phyloP scores from a whole-genome alignment of 1,284 basidiomycete species.

The Coniferiporia weirii region DNA sequence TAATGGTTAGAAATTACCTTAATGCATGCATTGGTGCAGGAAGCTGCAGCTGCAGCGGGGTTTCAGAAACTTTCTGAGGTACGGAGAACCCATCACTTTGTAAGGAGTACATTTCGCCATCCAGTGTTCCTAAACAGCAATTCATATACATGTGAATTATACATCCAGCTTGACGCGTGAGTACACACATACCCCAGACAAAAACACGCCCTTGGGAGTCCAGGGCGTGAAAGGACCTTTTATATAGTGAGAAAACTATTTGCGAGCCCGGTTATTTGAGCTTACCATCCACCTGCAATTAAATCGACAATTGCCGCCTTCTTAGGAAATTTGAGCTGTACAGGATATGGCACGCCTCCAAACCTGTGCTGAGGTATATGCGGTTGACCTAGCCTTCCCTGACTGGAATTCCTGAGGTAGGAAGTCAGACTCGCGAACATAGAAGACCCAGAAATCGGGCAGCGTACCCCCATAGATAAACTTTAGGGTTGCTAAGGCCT shows the following conservation, averaged over 20 bases:
- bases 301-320: constrained; percentile 62
- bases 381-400: constrained; percentile 55
- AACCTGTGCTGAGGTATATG: constrained; percentile 33
- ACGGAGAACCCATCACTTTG: constrained; percentile 53
- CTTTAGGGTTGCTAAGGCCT: constrained; percentile 51
- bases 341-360: constrained; percentile 54
- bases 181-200: constrained; percentile 72
- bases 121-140: constrained; percentile 48
- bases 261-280: constrained; percentile 9
- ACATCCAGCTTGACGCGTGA: neutral
- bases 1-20: constrained; percentile 42
- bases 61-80: constrained; percentile 41
- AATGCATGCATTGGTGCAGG: constrained; percentile 53
- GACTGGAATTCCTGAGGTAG: constrained; percentile 44
- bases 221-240: constrained; percentile 75
- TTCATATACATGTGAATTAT: constrained; percentile 10
- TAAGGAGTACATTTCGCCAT: constrained; percentile 42
- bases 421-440: constrained; percentile 5
- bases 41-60: constrained; percentile 52
- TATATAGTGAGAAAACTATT: constrained; percentile 9
- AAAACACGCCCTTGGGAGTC: constrained; percentile 69
- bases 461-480: constrained; percentile 80
- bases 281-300: constrained; percentile 77
- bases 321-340: constrained; percentile 50
- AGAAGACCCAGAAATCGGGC: neutral